Evolutionary conservation across 1,284 basidiomycete species (phyloP).

Genomic region (Apiotrichum sp.): DNA sequence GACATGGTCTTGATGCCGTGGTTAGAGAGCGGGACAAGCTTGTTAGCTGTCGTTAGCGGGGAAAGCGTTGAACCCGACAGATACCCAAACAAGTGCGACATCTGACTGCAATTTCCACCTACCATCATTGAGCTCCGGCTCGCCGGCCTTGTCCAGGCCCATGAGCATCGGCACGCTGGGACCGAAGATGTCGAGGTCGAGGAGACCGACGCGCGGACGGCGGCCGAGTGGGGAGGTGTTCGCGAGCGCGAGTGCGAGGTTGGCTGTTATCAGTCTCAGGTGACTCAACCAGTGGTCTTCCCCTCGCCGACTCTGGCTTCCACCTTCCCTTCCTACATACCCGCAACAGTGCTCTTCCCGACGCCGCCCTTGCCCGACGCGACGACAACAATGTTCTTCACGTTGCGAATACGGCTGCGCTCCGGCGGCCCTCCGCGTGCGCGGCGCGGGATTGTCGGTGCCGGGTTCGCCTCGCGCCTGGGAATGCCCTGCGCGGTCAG

Average conservation of each 20-base stretch:
- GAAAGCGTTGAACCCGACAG: too few species aligned
- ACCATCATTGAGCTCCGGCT: slow-evolving; percentile 73
- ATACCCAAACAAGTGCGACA: neutral
- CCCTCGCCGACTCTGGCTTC: too few species aligned
- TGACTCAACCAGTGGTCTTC: neutral
- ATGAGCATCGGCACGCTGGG: slow-evolving; percentile 93
- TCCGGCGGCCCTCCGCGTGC: slow-evolving; percentile 44
- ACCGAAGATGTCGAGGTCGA: slow-evolving; percentile 95
- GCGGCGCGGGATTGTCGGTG: slow-evolving; percentile 44
- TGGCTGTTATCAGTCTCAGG: slow-evolving; percentile 52
- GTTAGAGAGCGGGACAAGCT: slow-evolving; percentile 76
- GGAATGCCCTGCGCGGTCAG: slow-evolving; percentile 38
- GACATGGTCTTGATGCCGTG: slow-evolving; percentile 94
- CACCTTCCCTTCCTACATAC: slow-evolving; percentile 45
- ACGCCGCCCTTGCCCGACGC: slow-evolving; percentile 96
- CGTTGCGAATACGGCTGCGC: slow-evolving; percentile 51
- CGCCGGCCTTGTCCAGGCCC: slow-evolving; percentile 74
- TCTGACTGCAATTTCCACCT: slow-evolving; percentile 25
- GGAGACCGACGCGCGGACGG: slow-evolving; percentile 64
- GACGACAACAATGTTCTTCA: slow-evolving; percentile 66
- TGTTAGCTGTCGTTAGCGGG: slow-evolving; percentile 54
- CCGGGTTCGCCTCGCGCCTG: slow-evolving; percentile 35
- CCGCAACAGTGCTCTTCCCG: slow-evolving; percentile 90
- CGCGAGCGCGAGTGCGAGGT: slow-evolving; percentile 57
- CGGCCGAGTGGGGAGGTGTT: slow-evolving; percentile 45